These are phyloP conservation scores for Termitomyces bulborhizus DNA, from an alignment of 768 basidiomycete genomes.

Conservation along the genomic window DNA sequence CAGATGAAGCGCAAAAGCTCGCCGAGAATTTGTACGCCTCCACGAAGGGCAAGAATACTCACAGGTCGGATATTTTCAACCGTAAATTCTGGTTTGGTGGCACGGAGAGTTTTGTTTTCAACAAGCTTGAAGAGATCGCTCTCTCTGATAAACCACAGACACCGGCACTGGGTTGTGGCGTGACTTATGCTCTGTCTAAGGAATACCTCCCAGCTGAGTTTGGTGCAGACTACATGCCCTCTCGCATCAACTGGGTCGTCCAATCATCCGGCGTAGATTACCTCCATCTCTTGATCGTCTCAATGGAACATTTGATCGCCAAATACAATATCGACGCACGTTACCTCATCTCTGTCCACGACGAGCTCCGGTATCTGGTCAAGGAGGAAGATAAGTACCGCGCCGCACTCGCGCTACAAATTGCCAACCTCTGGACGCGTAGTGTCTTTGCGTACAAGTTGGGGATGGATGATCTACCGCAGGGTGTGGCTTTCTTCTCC, in stretches of 20 bases:
- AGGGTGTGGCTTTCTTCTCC: constrained; percentile 95
- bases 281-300: constrained; percentile 90
- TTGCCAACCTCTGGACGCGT: constrained; percentile 95
- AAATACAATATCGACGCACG: constrained; percentile 84
- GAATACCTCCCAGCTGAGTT: constrained; percentile 78
- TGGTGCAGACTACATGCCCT: constrained; percentile 87
- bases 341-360: constrained; percentile 95
- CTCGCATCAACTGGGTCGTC: constrained; percentile 98
- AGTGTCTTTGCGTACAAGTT: constrained; percentile 84
- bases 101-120: constrained; percentile 94
- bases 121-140: constrained; percentile 95
- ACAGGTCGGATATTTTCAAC: constrained; percentile 65
- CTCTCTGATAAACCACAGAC: constrained; percentile 82
- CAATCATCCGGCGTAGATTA: constrained; percentile 99
- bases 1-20: constrained; percentile 70
- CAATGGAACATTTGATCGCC: constrained; percentile 83
- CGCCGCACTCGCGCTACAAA: constrained; percentile 86
- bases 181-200: constrained; percentile 90
- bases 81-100: constrained; percentile 96
- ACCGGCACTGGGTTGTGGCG: constrained; percentile 89
- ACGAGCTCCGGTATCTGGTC: constrained; percentile 93
- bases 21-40: constrained; percentile 85
- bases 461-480: constrained; percentile 95
- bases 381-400: constrained; percentile 85
- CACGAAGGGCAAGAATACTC: constrained; percentile 90